Evolutionary conservation across 306 rosid species (phyloP), one percentile per base, ranked within the genome.

Genomic region (Alnus rubra): DNA sequence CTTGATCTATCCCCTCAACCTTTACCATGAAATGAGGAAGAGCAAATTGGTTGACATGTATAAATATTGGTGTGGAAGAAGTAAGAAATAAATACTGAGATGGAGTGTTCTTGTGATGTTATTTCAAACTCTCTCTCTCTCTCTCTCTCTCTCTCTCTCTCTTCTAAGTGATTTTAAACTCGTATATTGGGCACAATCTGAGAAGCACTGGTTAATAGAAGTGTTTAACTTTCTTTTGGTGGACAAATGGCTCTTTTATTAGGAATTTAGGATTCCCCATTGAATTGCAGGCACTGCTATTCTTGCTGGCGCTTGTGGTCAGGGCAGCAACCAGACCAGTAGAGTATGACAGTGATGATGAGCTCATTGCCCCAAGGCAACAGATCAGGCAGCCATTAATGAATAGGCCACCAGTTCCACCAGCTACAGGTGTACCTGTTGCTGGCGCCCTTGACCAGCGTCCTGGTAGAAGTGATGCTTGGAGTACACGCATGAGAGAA

Each of bases 401-500:
- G 74, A 89, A 53, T 83, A 93, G 98, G 89, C 84, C 91, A 30
- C 81, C 92, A 11, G 87, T 72, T 76, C 90, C 93, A 50, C 90
- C 93, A 50, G 87, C 88, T 35, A 14, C 99, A n/a, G 98, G 97
- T 64, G 88, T 81, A 76, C 99, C 99, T 76, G 96, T 81, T 78
- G 78, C 94, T 51, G 92, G 97, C 69, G 51, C 91, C 31, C 12
- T 44, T 76, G 96, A 89, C 75, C 96, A 90, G 84, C 95, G 99
- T 48, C 82, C 97, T 45, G 76, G 73, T 84, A 89, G 98, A 90
- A 96, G 74, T 86, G 99, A 96, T 86, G 99, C 99, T 48, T 96
- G 99, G 99, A 96, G 99, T 87, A 15, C 94, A 59, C 89, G 99
- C 73, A 93, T 96, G 99, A 91, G 99, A 84, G 99, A 96, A 82